phyloP scores from a whole-genome alignment of 306 rosid genomes.

The Crotalaria pallida region DNA sequence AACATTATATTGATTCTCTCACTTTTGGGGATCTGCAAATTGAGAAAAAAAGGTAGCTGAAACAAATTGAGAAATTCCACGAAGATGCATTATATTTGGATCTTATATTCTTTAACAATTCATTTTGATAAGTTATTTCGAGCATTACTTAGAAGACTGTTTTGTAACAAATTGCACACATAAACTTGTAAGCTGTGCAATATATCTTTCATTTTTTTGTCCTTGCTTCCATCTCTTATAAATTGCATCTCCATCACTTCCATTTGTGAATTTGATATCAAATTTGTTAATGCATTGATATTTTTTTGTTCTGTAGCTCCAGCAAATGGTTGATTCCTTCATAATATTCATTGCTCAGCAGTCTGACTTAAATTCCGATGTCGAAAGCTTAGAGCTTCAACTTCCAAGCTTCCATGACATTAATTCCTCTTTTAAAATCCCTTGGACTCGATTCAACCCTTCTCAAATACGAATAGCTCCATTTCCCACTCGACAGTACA shows the following conservation, averaged over 20 bases:
- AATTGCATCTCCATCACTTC: not conserved
- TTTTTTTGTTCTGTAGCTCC: constrained; percentile 64
- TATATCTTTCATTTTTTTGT: constrained; percentile 3
- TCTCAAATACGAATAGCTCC: constrained; percentile 73
- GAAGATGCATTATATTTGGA: not conserved
- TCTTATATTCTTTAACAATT: not conserved
- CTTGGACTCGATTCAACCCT: constrained; percentile 65
- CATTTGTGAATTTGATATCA: not conserved
- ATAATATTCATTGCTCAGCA: constrained; percentile 80
- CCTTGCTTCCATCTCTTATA: not conserved
- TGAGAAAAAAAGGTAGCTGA: too few relatives aligned
- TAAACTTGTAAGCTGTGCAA: not conserved
- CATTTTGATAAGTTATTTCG: not conserved
- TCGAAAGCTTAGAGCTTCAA: constrained; percentile 32
- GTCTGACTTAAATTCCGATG: constrained; percentile 28
- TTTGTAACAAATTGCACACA: not conserved
- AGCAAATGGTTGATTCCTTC: constrained; percentile 82
- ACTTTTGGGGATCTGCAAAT: not conserved
- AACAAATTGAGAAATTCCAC: too few relatives aligned
- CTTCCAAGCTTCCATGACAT: constrained; percentile 31
- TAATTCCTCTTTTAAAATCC: constrained; percentile 30
- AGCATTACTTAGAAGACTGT: not conserved
- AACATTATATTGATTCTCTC: not conserved
- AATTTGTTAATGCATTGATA: constrained; percentile 18
- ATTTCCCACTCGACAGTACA: constrained; percentile 91